Conservation (phyloP, 2,329 filamentous ascomycete genomes). For the Pyrenophora teres region DNA sequence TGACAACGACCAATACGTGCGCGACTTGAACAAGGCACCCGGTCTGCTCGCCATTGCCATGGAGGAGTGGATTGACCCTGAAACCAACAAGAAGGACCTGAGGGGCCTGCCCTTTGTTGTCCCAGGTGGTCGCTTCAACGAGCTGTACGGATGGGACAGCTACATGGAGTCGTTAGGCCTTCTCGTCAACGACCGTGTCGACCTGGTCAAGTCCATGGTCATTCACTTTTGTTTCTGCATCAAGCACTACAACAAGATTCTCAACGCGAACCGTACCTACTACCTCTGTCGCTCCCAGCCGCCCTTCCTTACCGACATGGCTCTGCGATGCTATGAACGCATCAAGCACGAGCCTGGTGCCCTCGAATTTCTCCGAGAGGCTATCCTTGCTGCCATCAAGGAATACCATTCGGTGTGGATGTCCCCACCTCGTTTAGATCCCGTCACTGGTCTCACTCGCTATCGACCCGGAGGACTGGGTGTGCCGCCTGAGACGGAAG, state of each 20-base stretch:
- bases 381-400: conserved; percentile 91
- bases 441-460: conserved; percentile 76
- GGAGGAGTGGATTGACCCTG: conserved; percentile 70
- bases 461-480: conserved; percentile 84
- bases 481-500: conserved; percentile 89
- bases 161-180: conserved; percentile 97
- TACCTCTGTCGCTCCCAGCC: conserved; percentile 94
- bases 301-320: conserved; percentile 97
- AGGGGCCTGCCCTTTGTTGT: conserved; percentile 93
- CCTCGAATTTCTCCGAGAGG: conserved; percentile 76
- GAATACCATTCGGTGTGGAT: conserved; percentile 94
- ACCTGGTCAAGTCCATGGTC: conserved; percentile 93
- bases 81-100: conserved; percentile 71
- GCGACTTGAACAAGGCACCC: conserved; percentile 82
- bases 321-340: conserved; percentile 87
- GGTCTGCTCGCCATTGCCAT: conserved; percentile 89
- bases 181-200: conserved; percentile 79
- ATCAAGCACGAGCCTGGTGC: conserved; percentile 85
- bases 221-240: conserved; percentile 98
- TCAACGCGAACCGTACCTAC: conserved; percentile 96
- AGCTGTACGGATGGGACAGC: conserved; percentile 98
- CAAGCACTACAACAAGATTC: conserved; percentile 96
- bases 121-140: conserved; percentile 95
- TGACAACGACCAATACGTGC: conserved; percentile 80
- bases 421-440: conserved; percentile 71